Evolutionary conservation across 2,329 filamentous ascomycete species (phyloP).

Genomic region (Aureobasidium pullulans): DNA sequence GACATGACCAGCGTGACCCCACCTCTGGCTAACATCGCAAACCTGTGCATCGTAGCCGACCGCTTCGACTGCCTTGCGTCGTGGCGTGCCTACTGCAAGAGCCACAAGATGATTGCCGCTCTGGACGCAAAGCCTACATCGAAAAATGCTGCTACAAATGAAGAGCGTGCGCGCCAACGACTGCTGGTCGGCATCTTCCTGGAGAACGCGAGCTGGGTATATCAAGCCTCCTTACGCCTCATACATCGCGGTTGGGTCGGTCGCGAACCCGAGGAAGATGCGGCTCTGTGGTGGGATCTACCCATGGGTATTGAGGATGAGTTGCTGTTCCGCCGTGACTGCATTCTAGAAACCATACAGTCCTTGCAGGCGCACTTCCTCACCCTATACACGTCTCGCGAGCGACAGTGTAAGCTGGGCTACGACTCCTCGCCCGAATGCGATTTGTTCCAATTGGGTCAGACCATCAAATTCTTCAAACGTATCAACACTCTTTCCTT

Average conservation of each 20-base stretch:
- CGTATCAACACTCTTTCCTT: conserved; percentile 55
- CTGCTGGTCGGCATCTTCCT: conserved; percentile 60
- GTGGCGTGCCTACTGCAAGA: conserved; percentile 48
- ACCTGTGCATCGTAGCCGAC: conserved; percentile 64
- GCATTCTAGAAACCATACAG: conserved; percentile 60
- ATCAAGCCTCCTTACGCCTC: conserved; percentile 56
- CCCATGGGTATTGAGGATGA: conserved; percentile 65
- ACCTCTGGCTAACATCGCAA: conserved; percentile 56
- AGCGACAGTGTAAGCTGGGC: conserved; percentile 62
- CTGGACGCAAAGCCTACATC: conserved; percentile 39
- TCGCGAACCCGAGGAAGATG: conserved; percentile 31
- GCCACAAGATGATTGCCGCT: conserved; percentile 34
- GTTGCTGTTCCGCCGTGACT: conserved; percentile 57
- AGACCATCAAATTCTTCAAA: conserved; percentile 65
- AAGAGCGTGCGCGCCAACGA: conserved; percentile 63
- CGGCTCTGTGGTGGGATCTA: conserved; percentile 64
- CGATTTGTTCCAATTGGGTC: conserved; percentile 71
- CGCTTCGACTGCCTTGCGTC: conserved; percentile 59
- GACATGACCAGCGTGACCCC: conserved; percentile 35
- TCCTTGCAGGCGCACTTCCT: conserved; percentile 65
- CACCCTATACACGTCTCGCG: conserved; percentile 58
- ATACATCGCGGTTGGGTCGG: conserved; percentile 61
- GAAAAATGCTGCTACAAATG: conserved; percentile 36
- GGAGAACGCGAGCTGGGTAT: conserved; percentile 54
- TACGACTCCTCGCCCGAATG: conserved; percentile 67